Evolutionary conservation across 31 red algal genomes (phyloP).

Genomic region (Pterothamnion heteromorphum): DNA sequence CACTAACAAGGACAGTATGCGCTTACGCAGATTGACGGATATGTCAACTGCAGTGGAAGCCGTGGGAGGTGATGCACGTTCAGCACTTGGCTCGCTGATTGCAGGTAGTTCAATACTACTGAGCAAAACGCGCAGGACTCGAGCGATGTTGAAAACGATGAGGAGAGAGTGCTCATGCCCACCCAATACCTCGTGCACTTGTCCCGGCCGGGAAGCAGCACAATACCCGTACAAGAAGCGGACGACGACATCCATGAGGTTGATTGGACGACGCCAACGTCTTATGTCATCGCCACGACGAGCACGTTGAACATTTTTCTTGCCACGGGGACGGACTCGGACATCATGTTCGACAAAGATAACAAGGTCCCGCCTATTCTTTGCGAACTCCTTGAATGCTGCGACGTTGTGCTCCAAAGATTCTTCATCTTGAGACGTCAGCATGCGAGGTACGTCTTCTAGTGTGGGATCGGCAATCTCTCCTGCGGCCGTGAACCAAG

Average conservation of each 20-base stretch:
- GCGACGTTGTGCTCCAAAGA: neutral
- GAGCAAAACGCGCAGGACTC: neutral
- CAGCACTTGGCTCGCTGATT: neutral
- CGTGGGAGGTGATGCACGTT: neutral
- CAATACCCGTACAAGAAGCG: neutral
- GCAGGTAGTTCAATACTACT: neutral
- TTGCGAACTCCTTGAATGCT: conserved; percentile 2
- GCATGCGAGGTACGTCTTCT: neutral
- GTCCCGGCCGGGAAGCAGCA: neutral
- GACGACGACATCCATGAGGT: neutral
- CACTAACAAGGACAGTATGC: neutral
- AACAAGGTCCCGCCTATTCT: neutral
- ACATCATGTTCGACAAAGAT: neutral
- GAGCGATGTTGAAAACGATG: neutral
- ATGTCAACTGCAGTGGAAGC: neutral
- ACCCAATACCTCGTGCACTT: neutral
- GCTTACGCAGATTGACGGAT: neutral
- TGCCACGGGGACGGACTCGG: neutral
- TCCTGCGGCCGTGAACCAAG: neutral
- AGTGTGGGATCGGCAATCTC: neutral
- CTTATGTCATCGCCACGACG: neutral
- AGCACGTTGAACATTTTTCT: neutral
- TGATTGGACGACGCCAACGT: neutral
- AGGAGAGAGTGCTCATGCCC: neutral
- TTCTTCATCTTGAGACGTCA: neutral